A percentile compares a stretch with the other conserved stretches of the same genome.
phyloP scores from a whole-genome alignment of 2,329 filamentous ascomycete genomes.

The Penicillium palitans region DNA sequence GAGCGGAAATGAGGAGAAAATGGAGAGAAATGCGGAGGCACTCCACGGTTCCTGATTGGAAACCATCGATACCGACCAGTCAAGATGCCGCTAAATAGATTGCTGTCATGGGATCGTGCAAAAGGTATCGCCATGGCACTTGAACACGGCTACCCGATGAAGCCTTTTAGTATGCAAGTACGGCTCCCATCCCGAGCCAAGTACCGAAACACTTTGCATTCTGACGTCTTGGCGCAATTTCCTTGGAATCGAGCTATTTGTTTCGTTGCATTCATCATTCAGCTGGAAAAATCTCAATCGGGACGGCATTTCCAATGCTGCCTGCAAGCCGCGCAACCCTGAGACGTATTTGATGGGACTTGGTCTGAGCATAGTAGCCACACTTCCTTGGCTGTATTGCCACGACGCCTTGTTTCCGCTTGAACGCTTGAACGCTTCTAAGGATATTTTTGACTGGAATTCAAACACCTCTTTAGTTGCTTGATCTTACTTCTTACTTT shows the following conservation, averaged over 20 bases:
- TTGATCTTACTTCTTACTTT: neutral
- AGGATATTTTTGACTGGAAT: neutral
- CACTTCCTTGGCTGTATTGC: neutral
- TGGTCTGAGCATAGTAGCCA: neutral
- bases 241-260: neutral
- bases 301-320: neutral
- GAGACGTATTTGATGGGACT: neutral
- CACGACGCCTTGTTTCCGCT: neutral
- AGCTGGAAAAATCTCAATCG: too few relatives aligned
- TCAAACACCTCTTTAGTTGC: neutral
- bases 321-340: neutral
- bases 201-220: conserved; percentile 14
- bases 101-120: neutral
- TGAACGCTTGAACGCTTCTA: neutral
- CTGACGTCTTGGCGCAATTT: conserved; percentile 6
- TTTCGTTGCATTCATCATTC: neutral
- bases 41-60: conserved; percentile 15
- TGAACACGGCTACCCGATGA: conserved; percentile 22
- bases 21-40: conserved; percentile 27
- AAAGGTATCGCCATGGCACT: conserved; percentile 16
- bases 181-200: conserved; percentile 12
- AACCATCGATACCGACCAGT: neutral
- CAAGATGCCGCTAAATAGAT: neutral
- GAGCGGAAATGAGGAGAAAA: neutral
- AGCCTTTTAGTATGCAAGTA: neutral